phyloP scores from a whole-genome alignment of 345 rosid genomes.

The Linum lewisii region DNA sequence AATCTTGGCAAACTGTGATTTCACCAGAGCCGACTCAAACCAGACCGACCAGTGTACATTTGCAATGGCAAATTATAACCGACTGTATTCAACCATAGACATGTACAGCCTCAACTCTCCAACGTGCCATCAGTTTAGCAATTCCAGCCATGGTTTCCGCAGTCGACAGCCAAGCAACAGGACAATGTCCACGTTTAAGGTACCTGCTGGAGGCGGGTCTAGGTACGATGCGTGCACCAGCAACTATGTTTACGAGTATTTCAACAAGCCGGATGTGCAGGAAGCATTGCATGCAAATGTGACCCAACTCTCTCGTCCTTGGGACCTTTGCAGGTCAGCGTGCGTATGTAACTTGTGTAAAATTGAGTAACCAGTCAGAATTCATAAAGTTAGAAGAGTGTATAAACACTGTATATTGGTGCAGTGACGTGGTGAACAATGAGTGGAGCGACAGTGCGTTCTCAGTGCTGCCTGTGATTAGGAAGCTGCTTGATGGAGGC shows the following conservation, averaged over 20 bases:
- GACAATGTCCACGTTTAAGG: neutral
- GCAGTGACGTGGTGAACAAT: neutral
- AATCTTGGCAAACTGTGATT: neutral
- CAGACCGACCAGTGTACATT: neutral
- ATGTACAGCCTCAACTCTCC: slow-evolving; percentile 3
- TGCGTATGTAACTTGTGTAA: neutral
- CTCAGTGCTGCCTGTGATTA: slow-evolving; percentile 9
- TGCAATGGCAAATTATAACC: neutral
- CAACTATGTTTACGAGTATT: neutral
- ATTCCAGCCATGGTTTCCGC: neutral
- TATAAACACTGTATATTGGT: neutral
- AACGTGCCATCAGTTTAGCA: neutral
- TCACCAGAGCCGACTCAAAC: neutral
- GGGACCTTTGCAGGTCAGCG: slow-evolving; percentile 12
- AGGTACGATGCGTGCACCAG: slow-evolving; percentile 7
- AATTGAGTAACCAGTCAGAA: neutral
- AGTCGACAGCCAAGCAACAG: neutral
- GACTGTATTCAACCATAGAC: neutral
- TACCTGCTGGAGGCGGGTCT: neutral
- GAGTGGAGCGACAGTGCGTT: slow-evolving; percentile 5
- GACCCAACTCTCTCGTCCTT: slow-evolving; percentile 1
- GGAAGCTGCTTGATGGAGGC: slow-evolving; percentile 12
- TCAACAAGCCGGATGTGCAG: neutral
- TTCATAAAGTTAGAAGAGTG: neutral
- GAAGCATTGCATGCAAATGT: slow-evolving; percentile 2